phyloP scores from a whole-genome alignment of 73 alveolate genomes.

The Breviolum minutum region DNA sequence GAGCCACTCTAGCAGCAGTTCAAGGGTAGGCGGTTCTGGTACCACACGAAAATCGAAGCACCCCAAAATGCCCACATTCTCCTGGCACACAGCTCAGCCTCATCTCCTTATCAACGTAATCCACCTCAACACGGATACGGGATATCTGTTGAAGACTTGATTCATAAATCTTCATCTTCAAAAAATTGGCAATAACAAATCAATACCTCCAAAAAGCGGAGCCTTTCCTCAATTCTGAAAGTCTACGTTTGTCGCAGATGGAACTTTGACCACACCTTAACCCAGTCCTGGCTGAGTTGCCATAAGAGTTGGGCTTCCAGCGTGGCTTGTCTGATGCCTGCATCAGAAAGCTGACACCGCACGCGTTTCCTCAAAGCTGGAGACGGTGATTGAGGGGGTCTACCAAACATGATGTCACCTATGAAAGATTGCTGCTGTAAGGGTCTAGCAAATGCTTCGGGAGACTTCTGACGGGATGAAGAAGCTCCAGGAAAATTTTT shows the following conservation, averaged over 20 bases:
- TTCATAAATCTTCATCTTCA: too few relatives aligned
- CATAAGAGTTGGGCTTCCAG: constrained; percentile 54
- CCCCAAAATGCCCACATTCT: constrained; percentile 19
- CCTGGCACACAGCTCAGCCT: background rate
- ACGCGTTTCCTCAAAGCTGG: constrained; percentile 65
- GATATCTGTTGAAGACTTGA: background rate
- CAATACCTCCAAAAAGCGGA: background rate
- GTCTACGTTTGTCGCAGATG: background rate
- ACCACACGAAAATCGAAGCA: constrained; percentile 60
- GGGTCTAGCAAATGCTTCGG: too few relatives aligned
- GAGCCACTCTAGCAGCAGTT: constrained; percentile 56
- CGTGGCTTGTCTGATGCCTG: constrained; percentile 24
- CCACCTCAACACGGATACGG: background rate
- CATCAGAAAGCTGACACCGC: constrained; percentile 49
- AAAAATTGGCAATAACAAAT: background rate
- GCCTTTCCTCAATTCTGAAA: background rate
- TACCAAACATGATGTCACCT: too few relatives aligned
- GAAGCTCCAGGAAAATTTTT: too few relatives aligned
- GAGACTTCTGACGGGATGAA: too few relatives aligned
- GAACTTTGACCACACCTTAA: background rate
- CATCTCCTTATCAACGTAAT: too few relatives aligned
- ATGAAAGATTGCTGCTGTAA: too few relatives aligned
- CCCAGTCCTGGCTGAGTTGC: constrained; percentile 66
- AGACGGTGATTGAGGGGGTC: background rate
- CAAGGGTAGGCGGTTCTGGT: constrained; percentile 40